These are phyloP conservation scores for Ceratobasidium sp. DNA, from an alignment of 1,284 basidiomycete species.

Conservation along the genomic window DNA sequence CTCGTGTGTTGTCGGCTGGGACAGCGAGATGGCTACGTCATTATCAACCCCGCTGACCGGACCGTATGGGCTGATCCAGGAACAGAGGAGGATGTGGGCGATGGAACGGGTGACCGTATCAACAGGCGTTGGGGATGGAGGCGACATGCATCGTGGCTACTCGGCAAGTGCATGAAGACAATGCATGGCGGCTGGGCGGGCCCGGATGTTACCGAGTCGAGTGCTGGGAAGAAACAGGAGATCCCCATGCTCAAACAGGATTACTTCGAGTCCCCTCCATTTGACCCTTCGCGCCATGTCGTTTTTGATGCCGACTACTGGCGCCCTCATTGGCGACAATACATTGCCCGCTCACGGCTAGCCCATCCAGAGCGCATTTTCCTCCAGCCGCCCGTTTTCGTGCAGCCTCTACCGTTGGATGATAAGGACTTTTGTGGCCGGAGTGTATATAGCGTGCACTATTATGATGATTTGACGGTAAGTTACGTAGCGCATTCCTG, in stretches of 20 bases:
- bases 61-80: slow-evolving; percentile 75
- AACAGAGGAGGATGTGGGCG: slow-evolving; percentile 47
- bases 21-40: slow-evolving; percentile 80
- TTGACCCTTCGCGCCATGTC: slow-evolving; percentile 57
- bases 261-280: slow-evolving; percentile 74
- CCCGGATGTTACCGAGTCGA: slow-evolving; percentile 63
- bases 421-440: slow-evolving; percentile 71
- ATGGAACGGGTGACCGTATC: slow-evolving; percentile 44
- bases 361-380: slow-evolving; percentile 87
- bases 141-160: slow-evolving; percentile 77
- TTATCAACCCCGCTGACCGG: slow-evolving; percentile 84
- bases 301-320: slow-evolving; percentile 87
- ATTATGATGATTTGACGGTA: slow-evolving; percentile 88
- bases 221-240: not conserved
- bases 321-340: slow-evolving; percentile 78
- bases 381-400: slow-evolving; percentile 93
- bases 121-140: slow-evolving; percentile 78
- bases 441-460: slow-evolving; percentile 85
- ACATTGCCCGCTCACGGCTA: slow-evolving; percentile 70
- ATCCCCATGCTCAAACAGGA: slow-evolving; percentile 69
- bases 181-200: slow-evolving; percentile 92
- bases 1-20: slow-evolving; percentile 94
- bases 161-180: slow-evolving; percentile 93
- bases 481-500: slow-evolving; percentile 50
- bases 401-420: slow-evolving; percentile 71